These are phyloP conservation scores for Serendipita sp. DNA, from an alignment of 768 basidiomycete genomes.

Conservation along the genomic window DNA sequence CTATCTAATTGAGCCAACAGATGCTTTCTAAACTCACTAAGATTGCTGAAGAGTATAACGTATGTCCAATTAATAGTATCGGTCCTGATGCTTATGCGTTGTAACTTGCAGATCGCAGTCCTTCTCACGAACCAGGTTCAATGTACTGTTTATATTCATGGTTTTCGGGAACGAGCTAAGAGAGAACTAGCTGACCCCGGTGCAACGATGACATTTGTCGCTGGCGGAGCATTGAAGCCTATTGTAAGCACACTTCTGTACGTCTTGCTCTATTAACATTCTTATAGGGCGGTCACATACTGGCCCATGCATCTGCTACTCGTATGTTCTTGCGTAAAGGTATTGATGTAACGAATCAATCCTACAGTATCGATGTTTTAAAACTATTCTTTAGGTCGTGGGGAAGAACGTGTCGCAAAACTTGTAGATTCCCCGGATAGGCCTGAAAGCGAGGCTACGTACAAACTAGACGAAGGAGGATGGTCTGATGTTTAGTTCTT, in stretches of 20 bases:
- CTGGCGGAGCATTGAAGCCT: conserved; percentile 81
- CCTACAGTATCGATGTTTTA: neutral
- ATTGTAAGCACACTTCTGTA: conserved; percentile 23
- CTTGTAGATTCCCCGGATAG: conserved; percentile 79
- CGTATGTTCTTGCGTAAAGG: conserved; percentile 81
- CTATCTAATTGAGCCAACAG: conserved; percentile 22
- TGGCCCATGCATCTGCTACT: conserved; percentile 80
- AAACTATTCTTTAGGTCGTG: conserved; percentile 39
- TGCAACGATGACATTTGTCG: conserved; percentile 88
- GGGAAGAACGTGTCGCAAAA: conserved; percentile 81
- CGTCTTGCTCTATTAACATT: conserved; percentile 12
- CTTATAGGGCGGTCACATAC: conserved; percentile 56
- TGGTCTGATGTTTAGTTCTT: conserved; percentile 59
- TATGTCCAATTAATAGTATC: conserved; percentile 17
- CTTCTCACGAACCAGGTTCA: conserved; percentile 89
- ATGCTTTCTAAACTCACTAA: conserved; percentile 87
- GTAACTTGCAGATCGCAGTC: conserved; percentile 41
- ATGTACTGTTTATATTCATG: conserved; percentile 28
- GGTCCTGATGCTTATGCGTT: neutral
- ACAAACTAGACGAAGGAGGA: conserved; percentile 80
- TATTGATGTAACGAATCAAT: conserved; percentile 15
- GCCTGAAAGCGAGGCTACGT: conserved; percentile 81
- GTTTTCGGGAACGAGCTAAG: neutral
- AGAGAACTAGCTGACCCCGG: conserved; percentile 66
- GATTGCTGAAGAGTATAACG: conserved; percentile 84